These are phyloP conservation scores for Stentor coeruleus DNA, from an alignment of 73 alveolate genomes.

Conservation along the genomic window DNA sequence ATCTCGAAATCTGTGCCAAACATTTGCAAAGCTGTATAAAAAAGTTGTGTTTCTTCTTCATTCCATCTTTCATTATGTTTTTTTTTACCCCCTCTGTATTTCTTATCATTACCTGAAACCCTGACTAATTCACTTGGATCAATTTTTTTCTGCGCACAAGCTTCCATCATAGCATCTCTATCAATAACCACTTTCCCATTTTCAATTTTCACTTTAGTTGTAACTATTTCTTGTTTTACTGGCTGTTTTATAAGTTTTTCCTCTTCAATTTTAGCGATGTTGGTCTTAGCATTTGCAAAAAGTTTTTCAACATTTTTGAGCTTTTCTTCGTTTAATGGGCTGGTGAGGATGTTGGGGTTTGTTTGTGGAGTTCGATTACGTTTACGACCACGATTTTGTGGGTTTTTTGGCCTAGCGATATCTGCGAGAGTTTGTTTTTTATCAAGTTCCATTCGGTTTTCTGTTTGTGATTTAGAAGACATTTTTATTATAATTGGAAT, in stretches of 20 bases:
- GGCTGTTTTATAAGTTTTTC: neutral
- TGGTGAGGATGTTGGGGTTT: neutral
- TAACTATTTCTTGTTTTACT: neutral
- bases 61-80: slow-evolving; percentile 19
- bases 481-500: too few species aligned
- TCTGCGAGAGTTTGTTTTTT: slow-evolving; percentile 19
- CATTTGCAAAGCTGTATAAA: slow-evolving; percentile 23
- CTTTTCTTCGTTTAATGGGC: neutral
- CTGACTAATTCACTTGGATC: neutral
- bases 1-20: slow-evolving; percentile 24
- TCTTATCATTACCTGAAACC: neutral
- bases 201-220: neutral
- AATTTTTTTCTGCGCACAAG: slow-evolving; percentile 11
- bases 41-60: slow-evolving; percentile 4
- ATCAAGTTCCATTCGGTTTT: too few species aligned
- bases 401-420: neutral
- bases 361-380: neutral
- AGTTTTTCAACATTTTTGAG: neutral
- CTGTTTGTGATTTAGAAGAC: too few species aligned
- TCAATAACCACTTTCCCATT: slow-evolving; percentile 25
- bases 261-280: slow-evolving; percentile 15
- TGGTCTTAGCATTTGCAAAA: neutral
- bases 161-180: neutral
- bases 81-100: neutral
- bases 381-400: neutral